phyloP scores from a whole-genome alignment of 2,329 filamentous ascomycete genomes.

The Colletotrichum cuscutae region DNA sequence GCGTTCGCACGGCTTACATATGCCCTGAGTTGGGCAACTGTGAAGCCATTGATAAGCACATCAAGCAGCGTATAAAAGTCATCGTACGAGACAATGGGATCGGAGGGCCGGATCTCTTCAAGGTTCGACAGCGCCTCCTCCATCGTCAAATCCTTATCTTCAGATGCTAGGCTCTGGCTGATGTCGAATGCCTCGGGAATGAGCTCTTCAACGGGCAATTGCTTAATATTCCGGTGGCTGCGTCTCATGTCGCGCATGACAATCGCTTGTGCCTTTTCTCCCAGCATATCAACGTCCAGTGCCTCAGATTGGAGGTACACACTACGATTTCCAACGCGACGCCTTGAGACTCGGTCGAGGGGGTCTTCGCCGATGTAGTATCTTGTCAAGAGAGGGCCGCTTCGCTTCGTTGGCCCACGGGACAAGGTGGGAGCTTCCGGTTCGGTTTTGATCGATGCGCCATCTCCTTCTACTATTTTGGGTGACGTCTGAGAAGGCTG shows the following conservation, averaged over 20 bases:
- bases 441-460: not conserved
- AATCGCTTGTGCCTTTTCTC: constrained; percentile 55
- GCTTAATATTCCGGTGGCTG: constrained; percentile 24
- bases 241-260: constrained; percentile 52
- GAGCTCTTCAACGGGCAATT: constrained; percentile 15
- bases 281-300: constrained; percentile 47
- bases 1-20: constrained; percentile 47
- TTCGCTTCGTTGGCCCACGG: not conserved
- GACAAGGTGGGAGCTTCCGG: not conserved
- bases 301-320: constrained; percentile 24
- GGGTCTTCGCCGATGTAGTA: not conserved
- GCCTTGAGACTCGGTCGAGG: not conserved
- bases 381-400: not conserved
- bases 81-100: constrained; percentile 48
- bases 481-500: not conserved
- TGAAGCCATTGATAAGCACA: constrained; percentile 57
- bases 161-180: constrained; percentile 43
- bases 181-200: constrained; percentile 40
- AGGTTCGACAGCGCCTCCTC: constrained; percentile 57
- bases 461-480: not conserved
- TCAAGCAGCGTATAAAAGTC: constrained; percentile 55
- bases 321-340: constrained; percentile 4
- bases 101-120: constrained; percentile 57
- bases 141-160: constrained; percentile 39
- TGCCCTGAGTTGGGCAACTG: constrained; percentile 52